A percentile compares a stretch with the other conserved stretches of the same genome.
Evolutionary conservation across 768 basidiomycete genomes (phyloP).

Genomic region (Suillus luteus): DNA sequence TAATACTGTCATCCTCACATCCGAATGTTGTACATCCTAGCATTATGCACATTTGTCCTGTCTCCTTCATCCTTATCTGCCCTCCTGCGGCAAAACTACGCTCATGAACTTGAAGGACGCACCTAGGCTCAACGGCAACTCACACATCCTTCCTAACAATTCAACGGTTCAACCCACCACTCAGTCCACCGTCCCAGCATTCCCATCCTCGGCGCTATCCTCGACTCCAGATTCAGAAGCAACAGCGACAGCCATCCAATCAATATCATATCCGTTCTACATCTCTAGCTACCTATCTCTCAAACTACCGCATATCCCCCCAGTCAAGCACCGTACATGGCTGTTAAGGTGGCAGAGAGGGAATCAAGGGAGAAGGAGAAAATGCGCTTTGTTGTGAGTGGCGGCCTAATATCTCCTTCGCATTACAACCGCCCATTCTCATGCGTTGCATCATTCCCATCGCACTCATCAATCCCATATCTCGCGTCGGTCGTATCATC

Average conservation of each 20-base stretch:
- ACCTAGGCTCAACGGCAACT: too few species aligned
- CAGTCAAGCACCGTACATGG: too few species aligned
- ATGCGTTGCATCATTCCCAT: constrained; percentile 37
- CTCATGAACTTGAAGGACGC: too few species aligned
- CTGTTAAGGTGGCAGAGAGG: too few species aligned
- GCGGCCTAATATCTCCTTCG: constrained; percentile 35
- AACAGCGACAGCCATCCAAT: constrained; percentile 16
- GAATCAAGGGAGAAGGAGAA: too few species aligned
- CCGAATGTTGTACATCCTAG: too few species aligned
- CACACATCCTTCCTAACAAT: too few species aligned
- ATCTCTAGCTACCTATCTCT: constrained; percentile 66
- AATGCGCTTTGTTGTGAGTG: constrained; percentile 21
- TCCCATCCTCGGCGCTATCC: constrained; percentile 23
- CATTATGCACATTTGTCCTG: too few species aligned
- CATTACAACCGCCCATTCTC: constrained; percentile 52
- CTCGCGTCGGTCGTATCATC: constrained; percentile 25
- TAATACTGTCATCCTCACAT: too few species aligned
- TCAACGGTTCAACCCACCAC: too few species aligned
- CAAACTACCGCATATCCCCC: constrained; percentile 57
- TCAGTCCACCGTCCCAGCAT: constrained; percentile 10
- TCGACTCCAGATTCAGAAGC: constrained; percentile 10
- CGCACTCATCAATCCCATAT: constrained; percentile 35
- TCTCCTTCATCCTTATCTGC: too few species aligned
- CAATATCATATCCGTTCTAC: constrained; percentile 65
- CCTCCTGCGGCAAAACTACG: too few species aligned